Conservation (phyloP, 495 filamentous ascomycete genomes). For the Penicillium canescens region DNA sequence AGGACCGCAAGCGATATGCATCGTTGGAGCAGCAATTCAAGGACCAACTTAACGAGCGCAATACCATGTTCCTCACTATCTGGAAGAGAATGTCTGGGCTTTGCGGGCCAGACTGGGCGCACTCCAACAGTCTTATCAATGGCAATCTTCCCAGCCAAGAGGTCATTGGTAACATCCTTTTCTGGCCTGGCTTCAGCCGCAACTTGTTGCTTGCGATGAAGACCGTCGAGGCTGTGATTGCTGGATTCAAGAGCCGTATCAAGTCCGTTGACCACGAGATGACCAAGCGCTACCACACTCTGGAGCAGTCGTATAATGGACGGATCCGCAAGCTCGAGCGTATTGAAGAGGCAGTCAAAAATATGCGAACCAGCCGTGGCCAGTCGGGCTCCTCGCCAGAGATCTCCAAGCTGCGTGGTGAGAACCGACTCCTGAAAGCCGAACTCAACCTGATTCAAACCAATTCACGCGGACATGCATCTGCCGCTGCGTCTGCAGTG, state of each 20-base stretch:
- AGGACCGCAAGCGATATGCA: conserved; percentile 72
- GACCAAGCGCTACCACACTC: conserved; percentile 82
- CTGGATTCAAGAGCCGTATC: conserved; percentile 78
- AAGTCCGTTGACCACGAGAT: conserved; percentile 83
- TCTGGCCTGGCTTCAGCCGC: conserved; percentile 80
- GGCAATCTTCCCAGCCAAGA: conserved; percentile 82
- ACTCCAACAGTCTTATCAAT: conserved; percentile 85
- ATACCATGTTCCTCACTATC: conserved; percentile 77
- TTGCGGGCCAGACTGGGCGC: conserved; percentile 89
- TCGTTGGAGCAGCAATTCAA: conserved; percentile 75
- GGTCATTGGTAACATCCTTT: conserved; percentile 69
- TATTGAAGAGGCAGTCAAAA: conserved; percentile 71
- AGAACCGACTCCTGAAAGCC: conserved; percentile 79
- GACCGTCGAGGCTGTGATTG: conserved; percentile 78
- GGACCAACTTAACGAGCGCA: conserved; percentile 87
- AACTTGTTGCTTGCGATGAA: conserved; percentile 87
- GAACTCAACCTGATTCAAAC: conserved; percentile 75
- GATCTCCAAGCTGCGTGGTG: conserved; percentile 69
- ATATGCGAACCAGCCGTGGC: conserved; percentile 40
- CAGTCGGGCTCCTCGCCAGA: conserved; percentile 56
- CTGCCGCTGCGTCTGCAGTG: conserved; percentile 23
- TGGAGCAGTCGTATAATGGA: conserved; percentile 77
- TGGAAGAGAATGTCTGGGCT: conserved; percentile 86
- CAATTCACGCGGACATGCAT: conserved; percentile 38
- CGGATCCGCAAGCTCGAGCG: conserved; percentile 86